These are phyloP conservation scores for Mycosphaerella arachidis DNA, from an alignment of 2,329 filamentous ascomycete genomes.

Conservation along the genomic window DNA sequence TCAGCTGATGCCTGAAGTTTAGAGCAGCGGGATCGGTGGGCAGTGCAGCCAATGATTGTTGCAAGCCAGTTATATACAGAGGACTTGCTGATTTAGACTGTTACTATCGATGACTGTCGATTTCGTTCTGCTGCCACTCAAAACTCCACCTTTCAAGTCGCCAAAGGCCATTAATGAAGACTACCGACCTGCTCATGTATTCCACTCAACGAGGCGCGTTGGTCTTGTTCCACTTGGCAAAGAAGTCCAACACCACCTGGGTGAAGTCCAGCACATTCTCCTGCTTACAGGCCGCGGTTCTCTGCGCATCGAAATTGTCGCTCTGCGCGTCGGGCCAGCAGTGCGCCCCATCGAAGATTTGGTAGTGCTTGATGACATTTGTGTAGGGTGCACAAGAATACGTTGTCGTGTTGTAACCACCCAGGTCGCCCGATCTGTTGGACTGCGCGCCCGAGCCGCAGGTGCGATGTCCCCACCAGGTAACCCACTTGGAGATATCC, in stretches of 20 bases:
- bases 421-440: slow-evolving; percentile 23
- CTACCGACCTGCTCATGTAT: background rate
- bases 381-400: slow-evolving; percentile 29
- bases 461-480: slow-evolving; percentile 38
- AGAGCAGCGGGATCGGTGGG: background rate
- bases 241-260: slow-evolving; percentile 25
- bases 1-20: background rate
- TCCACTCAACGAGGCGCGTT: slow-evolving; percentile 14
- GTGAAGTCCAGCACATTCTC: slow-evolving; percentile 25
- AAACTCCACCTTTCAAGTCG: background rate
- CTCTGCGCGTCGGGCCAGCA: slow-evolving; percentile 36
- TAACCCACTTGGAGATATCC: slow-evolving; percentile 31
- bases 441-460: slow-evolving; percentile 26
- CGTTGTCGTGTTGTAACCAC: slow-evolving; percentile 29
- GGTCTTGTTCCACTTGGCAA: slow-evolving; percentile 22
- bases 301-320: slow-evolving; percentile 23
- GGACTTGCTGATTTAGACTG: background rate
- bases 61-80: background rate
- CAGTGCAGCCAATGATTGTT: background rate
- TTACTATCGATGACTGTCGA: background rate
- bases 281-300: slow-evolving; percentile 5
- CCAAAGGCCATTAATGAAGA: background rate
- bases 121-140: background rate
- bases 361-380: slow-evolving; percentile 38
- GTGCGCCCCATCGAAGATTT: slow-evolving; percentile 37